Conservation (phyloP, 169 alveolate species). For the Plasmodium vinckei region DNA sequence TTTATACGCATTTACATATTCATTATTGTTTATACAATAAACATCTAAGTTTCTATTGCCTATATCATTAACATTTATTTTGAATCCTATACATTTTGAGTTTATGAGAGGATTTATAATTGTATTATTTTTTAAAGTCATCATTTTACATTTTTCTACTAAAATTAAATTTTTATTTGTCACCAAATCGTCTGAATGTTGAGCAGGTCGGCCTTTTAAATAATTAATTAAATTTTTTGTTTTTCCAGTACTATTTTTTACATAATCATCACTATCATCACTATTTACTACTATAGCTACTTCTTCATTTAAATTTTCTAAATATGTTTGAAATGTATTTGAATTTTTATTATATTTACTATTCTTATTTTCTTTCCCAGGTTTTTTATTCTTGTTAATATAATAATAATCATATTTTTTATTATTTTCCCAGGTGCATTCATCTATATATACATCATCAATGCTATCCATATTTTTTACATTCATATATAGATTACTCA, state of each 20-base stretch:
- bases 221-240: slow-evolving; percentile 32
- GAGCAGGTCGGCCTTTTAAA: slow-evolving; percentile 36
- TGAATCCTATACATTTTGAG: slow-evolving; percentile 65
- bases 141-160: slow-evolving; percentile 28
- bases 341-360: neutral
- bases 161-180: slow-evolving; percentile 4
- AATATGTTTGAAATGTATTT: slow-evolving; percentile 31
- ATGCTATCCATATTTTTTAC: neutral
- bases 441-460: slow-evolving; percentile 4
- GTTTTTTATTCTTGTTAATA: neutral
- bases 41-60: slow-evolving; percentile 57
- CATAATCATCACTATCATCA: slow-evolving; percentile 75
- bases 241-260: slow-evolving; percentile 30
- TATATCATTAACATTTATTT: slow-evolving; percentile 49
- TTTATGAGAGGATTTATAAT: slow-evolving; percentile 71
- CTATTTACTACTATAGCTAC: slow-evolving; percentile 52
- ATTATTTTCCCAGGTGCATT: slow-evolving; percentile 4
- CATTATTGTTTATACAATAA: slow-evolving; percentile 60
- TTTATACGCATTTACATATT: slow-evolving; percentile 66
- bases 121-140: slow-evolving; percentile 25
- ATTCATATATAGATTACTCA: neutral
- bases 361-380: neutral
- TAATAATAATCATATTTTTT: neutral
- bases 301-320: slow-evolving; percentile 52
- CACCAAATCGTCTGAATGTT: neutral